These are phyloP conservation scores for Leccinum fallax DNA, from an alignment of 1,284 basidiomycete species.

Conservation along the genomic window DNA sequence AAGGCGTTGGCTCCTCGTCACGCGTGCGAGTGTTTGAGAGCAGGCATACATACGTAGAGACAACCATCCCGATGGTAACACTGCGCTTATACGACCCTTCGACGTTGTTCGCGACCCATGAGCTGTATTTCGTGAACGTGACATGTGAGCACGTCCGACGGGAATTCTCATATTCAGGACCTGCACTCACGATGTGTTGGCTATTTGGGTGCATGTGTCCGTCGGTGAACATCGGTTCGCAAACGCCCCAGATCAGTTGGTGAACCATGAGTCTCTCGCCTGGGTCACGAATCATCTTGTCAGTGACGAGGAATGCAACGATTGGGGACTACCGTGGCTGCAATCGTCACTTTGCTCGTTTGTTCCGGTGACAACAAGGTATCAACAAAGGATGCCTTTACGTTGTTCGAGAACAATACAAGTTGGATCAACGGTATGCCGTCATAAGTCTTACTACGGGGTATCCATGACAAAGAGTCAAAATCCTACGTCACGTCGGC, in stretches of 20 bases:
- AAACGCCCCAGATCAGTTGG: slow-evolving; percentile 23
- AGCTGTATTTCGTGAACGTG: slow-evolving; percentile 34
- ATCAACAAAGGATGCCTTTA: slow-evolving; percentile 68
- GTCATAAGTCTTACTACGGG: not conserved
- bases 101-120: slow-evolving; percentile 75
- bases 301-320: slow-evolving; percentile 8
- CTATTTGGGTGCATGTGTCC: slow-evolving; percentile 30
- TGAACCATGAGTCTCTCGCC: slow-evolving; percentile 52
- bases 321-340: slow-evolving; percentile 63
- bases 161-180: not conserved
- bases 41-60: slow-evolving; percentile 57
- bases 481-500: slow-evolving; percentile 22
- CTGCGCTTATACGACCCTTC: slow-evolving; percentile 79
- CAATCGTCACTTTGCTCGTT: slow-evolving; percentile 60
- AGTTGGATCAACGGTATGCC: slow-evolving; percentile 62
- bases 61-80: slow-evolving; percentile 70
- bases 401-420: slow-evolving; percentile 68
- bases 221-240: not conserved
- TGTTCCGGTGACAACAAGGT: slow-evolving; percentile 57
- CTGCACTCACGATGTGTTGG: slow-evolving; percentile 60
- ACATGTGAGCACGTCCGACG: slow-evolving; percentile 3
- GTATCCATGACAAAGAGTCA: not conserved
- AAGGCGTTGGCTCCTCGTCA: not conserved
- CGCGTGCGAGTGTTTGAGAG: not conserved
- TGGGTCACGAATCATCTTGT: not conserved